phyloP scores from a whole-genome alignment of 257 asterid genomes.

The Capsicum chinense region DNA sequence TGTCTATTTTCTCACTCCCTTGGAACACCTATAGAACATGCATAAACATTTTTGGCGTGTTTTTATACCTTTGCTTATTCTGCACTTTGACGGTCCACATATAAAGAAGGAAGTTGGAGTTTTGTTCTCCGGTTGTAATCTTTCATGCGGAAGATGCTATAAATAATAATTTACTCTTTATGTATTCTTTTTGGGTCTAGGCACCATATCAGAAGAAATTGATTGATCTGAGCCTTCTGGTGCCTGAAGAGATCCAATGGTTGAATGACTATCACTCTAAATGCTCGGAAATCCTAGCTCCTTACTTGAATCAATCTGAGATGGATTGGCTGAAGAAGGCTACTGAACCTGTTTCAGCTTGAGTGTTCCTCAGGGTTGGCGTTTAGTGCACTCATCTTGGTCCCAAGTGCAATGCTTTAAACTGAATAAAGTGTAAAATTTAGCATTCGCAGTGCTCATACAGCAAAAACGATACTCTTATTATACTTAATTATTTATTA shows the following conservation, averaged over 20 bases:
- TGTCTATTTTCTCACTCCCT: background rate
- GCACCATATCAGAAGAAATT: constrained; percentile 88
- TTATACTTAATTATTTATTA: too few relatives aligned
- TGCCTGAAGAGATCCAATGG: constrained; percentile 84
- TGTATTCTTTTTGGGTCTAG: constrained; percentile 44
- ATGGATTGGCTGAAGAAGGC: constrained; percentile 85
- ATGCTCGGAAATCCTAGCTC: constrained; percentile 71
- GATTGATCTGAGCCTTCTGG: constrained; percentile 70
- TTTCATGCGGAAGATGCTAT: background rate
- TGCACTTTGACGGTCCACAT: background rate
- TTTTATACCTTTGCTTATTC: background rate
- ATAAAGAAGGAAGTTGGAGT: background rate
- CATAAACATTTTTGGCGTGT: background rate
- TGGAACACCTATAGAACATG: background rate
- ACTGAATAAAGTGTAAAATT: constrained; percentile 16
- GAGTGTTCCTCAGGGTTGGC: constrained; percentile 23
- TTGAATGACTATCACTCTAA: constrained; percentile 72
- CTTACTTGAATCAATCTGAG: constrained; percentile 65
- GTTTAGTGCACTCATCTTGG: background rate
- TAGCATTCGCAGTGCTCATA: background rate
- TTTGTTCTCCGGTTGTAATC: background rate
- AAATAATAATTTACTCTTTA: background rate
- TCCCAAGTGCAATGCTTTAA: background rate
- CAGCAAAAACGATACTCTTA: too few relatives aligned
- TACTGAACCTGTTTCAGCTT: constrained; percentile 64